These are phyloP conservation scores for Russula brevipes DNA, from an alignment of 768 basidiomycete genomes.

Conservation along the genomic window DNA sequence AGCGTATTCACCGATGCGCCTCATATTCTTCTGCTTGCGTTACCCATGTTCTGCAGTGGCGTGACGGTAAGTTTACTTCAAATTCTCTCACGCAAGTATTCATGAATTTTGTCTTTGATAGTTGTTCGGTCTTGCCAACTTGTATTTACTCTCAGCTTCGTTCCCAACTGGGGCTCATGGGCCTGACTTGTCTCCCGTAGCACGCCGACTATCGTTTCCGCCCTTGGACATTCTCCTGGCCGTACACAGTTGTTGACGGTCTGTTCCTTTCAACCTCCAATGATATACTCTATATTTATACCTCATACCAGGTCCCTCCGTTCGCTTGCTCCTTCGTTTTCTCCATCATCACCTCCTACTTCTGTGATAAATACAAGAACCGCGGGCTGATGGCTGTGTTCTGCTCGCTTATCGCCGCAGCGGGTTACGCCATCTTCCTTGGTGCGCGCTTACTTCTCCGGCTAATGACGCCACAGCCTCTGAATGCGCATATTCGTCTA, in stretches of 20 bases:
- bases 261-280: not conserved
- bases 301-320: conserved; percentile 29
- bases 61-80: conserved; percentile 37
- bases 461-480: not conserved
- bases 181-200: conserved; percentile 21
- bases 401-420: conserved; percentile 14
- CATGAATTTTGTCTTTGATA: conserved; percentile 3
- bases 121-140: conserved; percentile 28
- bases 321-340: conserved; percentile 31
- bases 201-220: conserved; percentile 29
- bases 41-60: conserved; percentile 52
- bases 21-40: conserved; percentile 49
- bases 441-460: conserved; percentile 2
- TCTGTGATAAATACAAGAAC: conserved; percentile 22
- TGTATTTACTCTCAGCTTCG: conserved; percentile 20
- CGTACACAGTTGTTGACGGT: conserved; percentile 32
- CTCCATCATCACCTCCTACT: conserved; percentile 21
- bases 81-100: not conserved
- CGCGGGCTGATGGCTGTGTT: conserved; percentile 22
- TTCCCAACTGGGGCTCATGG: not conserved
- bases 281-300: not conserved
- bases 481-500: not conserved
- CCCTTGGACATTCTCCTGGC: conserved; percentile 30
- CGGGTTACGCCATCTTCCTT: conserved; percentile 24
- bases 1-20: conserved; percentile 42